Evolutionary conservation across 805 yeast species (phyloP), one percentile per base, ranked within the genome.

Genomic region (Phaffomyces thermotolerans): DNA sequence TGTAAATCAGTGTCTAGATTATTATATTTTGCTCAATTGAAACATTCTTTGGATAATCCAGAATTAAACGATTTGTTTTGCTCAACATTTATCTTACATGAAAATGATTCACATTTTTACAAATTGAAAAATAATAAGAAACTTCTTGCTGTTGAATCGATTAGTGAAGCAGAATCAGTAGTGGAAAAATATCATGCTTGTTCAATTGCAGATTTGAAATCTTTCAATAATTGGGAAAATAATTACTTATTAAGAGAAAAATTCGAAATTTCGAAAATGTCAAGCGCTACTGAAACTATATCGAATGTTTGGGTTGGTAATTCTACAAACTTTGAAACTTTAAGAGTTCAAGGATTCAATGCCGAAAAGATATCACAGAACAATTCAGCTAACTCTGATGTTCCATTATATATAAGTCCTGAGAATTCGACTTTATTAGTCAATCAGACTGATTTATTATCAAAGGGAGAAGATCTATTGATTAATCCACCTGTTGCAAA

Each of bases 181-280:
- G 55, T 52, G 31, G 29, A 40, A 2, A 45, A 52, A 4, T 50
- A 51, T 1, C 58, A 55, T 32, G 43, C 59, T 24, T 60, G 63
- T 8, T 57, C 72, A 5, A 49, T 53, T 8, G 62, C 54, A 45
- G 79, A 75, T 47, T 45, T 71, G 1, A 63, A 60, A 29, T 64
- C 68, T 1, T 71, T 76, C 49, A 68, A 69, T 42, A 72, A 74
- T 51, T 83, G 89, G 88, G 85, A 81, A 51, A 67, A 74, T 24
- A 84, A 86, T 53, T 79, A 81, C 54, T 68, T 75, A 18, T 71
- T 77, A 49, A 78, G 84, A 54, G 97, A 90, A 59, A 78, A 84
- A 47, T 68, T 84, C n/a, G 96, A 90, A 60, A 82, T 88, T 41
- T 70, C 88, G 1, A 78, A 76, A 56, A 84, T 90, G 90, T 82